Conservation (phyloP, 1,139 yeast species). For the Diutina pseudorugosa region DNA sequence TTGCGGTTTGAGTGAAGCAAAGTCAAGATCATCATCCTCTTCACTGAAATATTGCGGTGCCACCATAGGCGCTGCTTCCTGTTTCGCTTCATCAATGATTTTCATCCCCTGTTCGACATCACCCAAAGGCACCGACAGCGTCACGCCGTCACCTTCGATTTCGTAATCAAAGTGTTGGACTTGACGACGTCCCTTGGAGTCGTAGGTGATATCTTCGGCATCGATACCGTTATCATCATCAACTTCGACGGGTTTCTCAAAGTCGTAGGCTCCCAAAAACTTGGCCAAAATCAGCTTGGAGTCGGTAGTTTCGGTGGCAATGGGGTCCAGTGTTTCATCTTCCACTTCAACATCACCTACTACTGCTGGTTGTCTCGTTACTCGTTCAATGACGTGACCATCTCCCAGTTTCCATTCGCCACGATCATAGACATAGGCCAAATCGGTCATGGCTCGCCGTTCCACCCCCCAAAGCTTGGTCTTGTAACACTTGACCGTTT, state of each 20-base stretch:
- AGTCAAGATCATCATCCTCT: slow-evolving; percentile 22
- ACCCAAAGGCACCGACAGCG: slow-evolving; percentile 9
- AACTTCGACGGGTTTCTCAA: slow-evolving; percentile 47
- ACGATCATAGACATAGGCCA: slow-evolving; percentile 48
- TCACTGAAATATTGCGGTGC: slow-evolving; percentile 28
- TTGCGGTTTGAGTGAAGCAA: neutral
- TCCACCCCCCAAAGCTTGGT: slow-evolving; percentile 87
- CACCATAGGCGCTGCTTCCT: slow-evolving; percentile 14
- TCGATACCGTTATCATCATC: slow-evolving; percentile 30
- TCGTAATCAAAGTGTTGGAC: slow-evolving; percentile 27
- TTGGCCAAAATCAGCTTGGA: slow-evolving; percentile 40
- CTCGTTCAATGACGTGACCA: slow-evolving; percentile 63
- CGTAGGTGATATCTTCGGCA: slow-evolving; percentile 36
- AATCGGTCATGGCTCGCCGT: slow-evolving; percentile 48
- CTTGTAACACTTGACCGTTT: slow-evolving; percentile 47
- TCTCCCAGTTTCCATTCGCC: slow-evolving; percentile 80
- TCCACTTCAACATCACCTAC: slow-evolving; percentile 7
- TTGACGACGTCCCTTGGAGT: slow-evolving; percentile 31
- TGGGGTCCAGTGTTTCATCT: slow-evolving; percentile 9
- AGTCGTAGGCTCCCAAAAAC: slow-evolving; percentile 40
- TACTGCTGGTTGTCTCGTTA: slow-evolving; percentile 7
- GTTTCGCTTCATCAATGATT: slow-evolving; percentile 4
- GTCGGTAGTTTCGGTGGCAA: slow-evolving; percentile 8
- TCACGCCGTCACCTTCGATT: slow-evolving; percentile 17
- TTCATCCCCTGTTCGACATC: slow-evolving; percentile 8